phyloP scores from a whole-genome alignment of 73 alveolate genomes.

The Uronychia binucleata region DNA sequence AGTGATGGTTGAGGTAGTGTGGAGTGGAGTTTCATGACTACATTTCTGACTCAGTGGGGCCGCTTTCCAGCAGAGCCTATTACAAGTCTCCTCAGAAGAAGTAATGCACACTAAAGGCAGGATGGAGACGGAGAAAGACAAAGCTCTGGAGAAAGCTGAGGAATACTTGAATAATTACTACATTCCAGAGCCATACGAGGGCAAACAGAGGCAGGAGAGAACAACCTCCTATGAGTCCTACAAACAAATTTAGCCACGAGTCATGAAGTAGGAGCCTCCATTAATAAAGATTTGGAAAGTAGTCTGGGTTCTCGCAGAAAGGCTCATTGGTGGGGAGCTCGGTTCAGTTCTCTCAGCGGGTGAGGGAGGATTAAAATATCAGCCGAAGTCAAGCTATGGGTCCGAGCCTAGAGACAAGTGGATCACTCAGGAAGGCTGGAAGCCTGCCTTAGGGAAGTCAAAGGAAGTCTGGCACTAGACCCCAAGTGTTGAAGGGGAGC shows the following conservation, averaged over 20 bases:
- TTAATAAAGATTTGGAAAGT: neutral
- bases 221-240: neutral
- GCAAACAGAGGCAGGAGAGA: neutral
- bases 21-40: too few relatives aligned
- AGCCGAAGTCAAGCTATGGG: neutral
- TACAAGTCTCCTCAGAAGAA: too few relatives aligned
- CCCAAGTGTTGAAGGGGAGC: neutral
- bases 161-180: neutral
- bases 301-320: too few relatives aligned
- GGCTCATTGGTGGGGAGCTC: neutral
- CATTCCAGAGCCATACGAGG: neutral
- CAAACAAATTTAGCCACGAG: neutral
- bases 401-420: neutral
- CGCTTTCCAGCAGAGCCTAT: too few relatives aligned
- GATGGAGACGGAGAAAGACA: neutral
- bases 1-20: too few relatives aligned
- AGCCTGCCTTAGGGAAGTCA: neutral
- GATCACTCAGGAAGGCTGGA: neutral
- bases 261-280: neutral
- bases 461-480: neutral
- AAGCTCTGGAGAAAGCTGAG: neutral
- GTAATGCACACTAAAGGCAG: too few relatives aligned
- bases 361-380: too few relatives aligned
- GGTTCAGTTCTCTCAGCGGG: neutral
- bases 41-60: too few relatives aligned